These are phyloP conservation scores for Oligophagozyma castellii DNA, from an alignment of 1,139 yeast species.

Conservation along the genomic window DNA sequence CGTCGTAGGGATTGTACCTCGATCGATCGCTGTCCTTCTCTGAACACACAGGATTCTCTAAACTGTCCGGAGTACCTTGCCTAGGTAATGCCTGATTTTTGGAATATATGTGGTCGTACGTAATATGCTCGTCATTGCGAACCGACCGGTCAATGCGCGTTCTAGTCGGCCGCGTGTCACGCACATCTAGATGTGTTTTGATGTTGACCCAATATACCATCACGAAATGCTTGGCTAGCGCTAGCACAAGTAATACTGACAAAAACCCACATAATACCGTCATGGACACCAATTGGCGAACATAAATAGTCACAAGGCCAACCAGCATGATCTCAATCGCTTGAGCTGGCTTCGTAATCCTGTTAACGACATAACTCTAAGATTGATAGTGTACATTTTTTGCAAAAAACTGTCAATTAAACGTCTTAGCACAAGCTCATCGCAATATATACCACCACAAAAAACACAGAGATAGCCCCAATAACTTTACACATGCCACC, in stretches of 20 bases:
- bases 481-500: no score
- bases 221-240: constrained; percentile 7
- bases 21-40: constrained; percentile 1
- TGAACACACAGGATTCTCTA: constrained; percentile 1
- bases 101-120: no score
- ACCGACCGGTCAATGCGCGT: no score
- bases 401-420: no score
- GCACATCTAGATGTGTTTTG: constrained; percentile 1
- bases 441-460: no score
- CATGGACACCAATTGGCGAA: constrained; percentile 4
- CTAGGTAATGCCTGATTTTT: constrained; percentile 1
- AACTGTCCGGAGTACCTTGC: not conserved
- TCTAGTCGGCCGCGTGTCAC: constrained; percentile 2
- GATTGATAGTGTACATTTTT: no score
- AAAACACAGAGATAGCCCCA: no score
- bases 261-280: constrained; percentile 7
- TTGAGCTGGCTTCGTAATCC: no score
- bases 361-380: no score
- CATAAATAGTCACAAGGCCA: constrained; percentile 2
- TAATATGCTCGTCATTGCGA: no score
- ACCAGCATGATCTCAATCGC: no score
- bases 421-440: no score
- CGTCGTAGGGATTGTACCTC: constrained; percentile 9
- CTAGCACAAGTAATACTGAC: constrained; percentile 10
- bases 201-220: constrained; percentile 2